phyloP scores from a whole-genome alignment of 129 eudicot genomes.

The Flaveria trinervia region DNA sequence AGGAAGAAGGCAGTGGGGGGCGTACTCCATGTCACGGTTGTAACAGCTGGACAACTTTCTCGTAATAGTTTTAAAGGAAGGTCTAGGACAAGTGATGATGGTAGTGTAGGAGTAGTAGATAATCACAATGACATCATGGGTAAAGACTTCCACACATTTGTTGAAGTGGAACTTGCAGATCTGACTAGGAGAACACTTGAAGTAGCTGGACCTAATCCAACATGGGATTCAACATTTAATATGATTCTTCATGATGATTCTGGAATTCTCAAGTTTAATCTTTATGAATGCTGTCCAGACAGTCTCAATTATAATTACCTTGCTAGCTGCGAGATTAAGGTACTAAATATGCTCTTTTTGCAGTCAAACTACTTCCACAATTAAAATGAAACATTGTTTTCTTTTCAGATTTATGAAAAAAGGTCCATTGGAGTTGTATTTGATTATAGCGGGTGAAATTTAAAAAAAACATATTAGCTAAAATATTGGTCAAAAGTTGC shows the following conservation, averaged over 20 bases:
- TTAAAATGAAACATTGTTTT: constrained; percentile 10
- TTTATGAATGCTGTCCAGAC: constrained; percentile 68
- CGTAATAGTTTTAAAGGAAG: constrained; percentile 50
- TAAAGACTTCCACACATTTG: constrained; percentile 77
- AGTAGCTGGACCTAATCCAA: constrained; percentile 65
- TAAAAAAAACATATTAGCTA: not conserved
- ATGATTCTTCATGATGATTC: constrained; percentile 86
- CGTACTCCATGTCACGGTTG: constrained; percentile 72
- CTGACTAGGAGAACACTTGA: constrained; percentile 70
- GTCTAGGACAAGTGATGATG: constrained; percentile 33
- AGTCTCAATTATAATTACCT: constrained; percentile 67
- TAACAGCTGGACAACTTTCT: constrained; percentile 67
- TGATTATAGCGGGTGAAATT: not conserved
- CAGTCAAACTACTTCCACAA: not conserved
- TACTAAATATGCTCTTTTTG: constrained; percentile 26
- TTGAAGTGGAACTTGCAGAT: constrained; percentile 90
- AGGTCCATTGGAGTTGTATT: too few species aligned
- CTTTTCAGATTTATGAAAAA: not conserved
- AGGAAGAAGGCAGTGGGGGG: constrained; percentile 84
- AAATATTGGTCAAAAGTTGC: not conserved
- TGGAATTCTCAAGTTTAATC: constrained; percentile 69
- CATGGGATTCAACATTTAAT: constrained; percentile 82
- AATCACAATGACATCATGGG: constrained; percentile 29
- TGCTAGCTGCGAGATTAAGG: constrained; percentile 93
- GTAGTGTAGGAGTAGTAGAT: constrained; percentile 24